phyloP scores from a whole-genome alignment of 768 basidiomycete genomes.

The Collybiopsis luxurians region DNA sequence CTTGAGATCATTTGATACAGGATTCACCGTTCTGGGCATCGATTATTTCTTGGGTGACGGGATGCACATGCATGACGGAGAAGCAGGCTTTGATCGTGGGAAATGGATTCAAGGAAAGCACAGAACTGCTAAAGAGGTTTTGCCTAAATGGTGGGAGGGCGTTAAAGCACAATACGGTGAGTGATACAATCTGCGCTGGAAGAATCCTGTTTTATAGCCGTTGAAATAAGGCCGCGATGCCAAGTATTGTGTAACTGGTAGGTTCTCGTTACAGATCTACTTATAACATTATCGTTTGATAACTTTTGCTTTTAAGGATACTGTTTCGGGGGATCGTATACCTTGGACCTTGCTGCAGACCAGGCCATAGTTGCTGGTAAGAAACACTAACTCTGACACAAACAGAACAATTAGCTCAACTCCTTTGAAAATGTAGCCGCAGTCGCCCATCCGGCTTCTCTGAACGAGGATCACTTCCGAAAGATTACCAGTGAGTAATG shows the following conservation, averaged over 20 bases:
- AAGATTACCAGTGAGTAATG: slow-evolving; percentile 43
- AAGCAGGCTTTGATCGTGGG: slow-evolving; percentile 33
- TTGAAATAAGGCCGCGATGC: slow-evolving; percentile 23
- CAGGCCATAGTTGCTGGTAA: slow-evolving; percentile 48
- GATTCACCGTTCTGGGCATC: slow-evolving; percentile 55
- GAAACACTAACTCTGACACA: background rate
- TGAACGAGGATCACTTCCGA: slow-evolving; percentile 46
- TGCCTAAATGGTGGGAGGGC: slow-evolving; percentile 51
- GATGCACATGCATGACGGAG: slow-evolving; percentile 35
- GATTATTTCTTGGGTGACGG: slow-evolving; percentile 67
- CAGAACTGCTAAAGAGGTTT: slow-evolving; percentile 32
- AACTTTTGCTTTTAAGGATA: slow-evolving; percentile 37
- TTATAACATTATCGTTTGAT: background rate
- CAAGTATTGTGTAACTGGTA: slow-evolving; percentile 46
- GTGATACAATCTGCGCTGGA: background rate
- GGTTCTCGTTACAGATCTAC: slow-evolving; percentile 8
- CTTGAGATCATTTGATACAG: slow-evolving; percentile 24
- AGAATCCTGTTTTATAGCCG: background rate
- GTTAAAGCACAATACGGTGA: slow-evolving; percentile 49
- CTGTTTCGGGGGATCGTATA: slow-evolving; percentile 56
- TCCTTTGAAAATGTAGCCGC: slow-evolving; percentile 35
- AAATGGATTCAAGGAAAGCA: slow-evolving; percentile 40
- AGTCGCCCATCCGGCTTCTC: slow-evolving; percentile 52
- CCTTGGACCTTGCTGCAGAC: slow-evolving; percentile 39
- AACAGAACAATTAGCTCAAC: background rate